These are phyloP conservation scores for Fraxinus velutina DNA, from an alignment of 305 asterid genomes.

Conservation along the genomic window DNA sequence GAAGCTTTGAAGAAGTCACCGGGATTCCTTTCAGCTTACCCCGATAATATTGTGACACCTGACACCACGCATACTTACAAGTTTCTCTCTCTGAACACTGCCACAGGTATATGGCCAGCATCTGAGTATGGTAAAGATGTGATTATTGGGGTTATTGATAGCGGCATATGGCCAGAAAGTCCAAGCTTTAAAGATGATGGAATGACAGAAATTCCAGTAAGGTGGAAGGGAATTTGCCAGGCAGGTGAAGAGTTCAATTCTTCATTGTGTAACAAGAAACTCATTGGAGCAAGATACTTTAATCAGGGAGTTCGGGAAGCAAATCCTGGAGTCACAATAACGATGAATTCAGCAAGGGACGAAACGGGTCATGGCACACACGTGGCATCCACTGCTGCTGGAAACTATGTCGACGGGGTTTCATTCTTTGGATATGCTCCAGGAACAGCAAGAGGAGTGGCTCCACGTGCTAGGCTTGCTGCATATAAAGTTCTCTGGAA, in stretches of 20 bases:
- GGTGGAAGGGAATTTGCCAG: slow-evolving; percentile 48
- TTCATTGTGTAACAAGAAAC: slow-evolving; percentile 41
- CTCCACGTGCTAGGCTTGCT: slow-evolving; percentile 23
- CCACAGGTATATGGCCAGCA: slow-evolving; percentile 41
- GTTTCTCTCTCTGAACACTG: slow-evolving; percentile 39
- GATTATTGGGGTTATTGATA: slow-evolving; percentile 45
- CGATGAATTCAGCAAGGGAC: slow-evolving; percentile 34
- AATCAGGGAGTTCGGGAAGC: slow-evolving; percentile 31
- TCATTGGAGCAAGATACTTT: slow-evolving; percentile 46
- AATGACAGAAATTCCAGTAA: slow-evolving; percentile 34
- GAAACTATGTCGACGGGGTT: slow-evolving; percentile 28
- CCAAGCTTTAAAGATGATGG: slow-evolving; percentile 41
- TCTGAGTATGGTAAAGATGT: slow-evolving; percentile 42
- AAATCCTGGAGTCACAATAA: slow-evolving; percentile 2
- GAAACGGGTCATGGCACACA: slow-evolving; percentile 37
- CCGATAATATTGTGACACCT: slow-evolving; percentile 14
- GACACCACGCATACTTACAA: slow-evolving; percentile 41
- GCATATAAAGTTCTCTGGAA: slow-evolving; percentile 17
- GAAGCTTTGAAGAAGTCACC: slow-evolving; percentile 26
- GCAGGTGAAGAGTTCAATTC: slow-evolving; percentile 37
- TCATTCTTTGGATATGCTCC: slow-evolving; percentile 38
- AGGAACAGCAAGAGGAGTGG: slow-evolving; percentile 28
- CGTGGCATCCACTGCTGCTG: slow-evolving; percentile 40
- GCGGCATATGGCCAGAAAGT: slow-evolving; percentile 52
- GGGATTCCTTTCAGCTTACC: slow-evolving; percentile 30